Evolutionary conservation across 805 yeast species (phyloP).

Genomic region (Wickerhamomyces sydowiorum): DNA sequence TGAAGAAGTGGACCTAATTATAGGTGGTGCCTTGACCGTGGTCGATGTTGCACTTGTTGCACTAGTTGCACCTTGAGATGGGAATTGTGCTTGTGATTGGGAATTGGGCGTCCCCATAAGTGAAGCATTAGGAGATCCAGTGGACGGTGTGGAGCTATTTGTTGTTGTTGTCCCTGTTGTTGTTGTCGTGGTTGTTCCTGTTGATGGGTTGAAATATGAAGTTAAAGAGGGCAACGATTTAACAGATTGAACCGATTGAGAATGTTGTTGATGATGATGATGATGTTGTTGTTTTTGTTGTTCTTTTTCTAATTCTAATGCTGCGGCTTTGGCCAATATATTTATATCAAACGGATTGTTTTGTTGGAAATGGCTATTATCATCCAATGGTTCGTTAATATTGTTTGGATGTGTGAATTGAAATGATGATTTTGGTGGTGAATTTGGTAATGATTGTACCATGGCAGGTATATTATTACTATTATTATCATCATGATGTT

Average conservation of each 20-base stretch:
- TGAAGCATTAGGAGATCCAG: slow-evolving; percentile 10
- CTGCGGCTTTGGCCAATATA: slow-evolving; percentile 25
- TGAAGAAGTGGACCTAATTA: slow-evolving; percentile 10
- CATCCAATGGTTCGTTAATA: not conserved
- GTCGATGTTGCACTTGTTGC: slow-evolving; percentile 8
- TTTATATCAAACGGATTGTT: slow-evolving; percentile 21
- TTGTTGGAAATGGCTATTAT: not conserved
- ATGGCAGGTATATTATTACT: not conserved
- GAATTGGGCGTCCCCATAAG: slow-evolving; percentile 11
- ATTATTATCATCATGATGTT: not conserved
- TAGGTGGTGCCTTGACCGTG: slow-evolving; percentile 7
- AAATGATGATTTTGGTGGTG: slow-evolving; percentile 12
- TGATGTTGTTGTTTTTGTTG: slow-evolving; percentile 16
- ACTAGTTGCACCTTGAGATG: slow-evolving; percentile 1
- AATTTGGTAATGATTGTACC: slow-evolving; percentile 14
- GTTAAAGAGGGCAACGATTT: slow-evolving; percentile 24
- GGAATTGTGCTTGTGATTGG: slow-evolving; percentile 7
- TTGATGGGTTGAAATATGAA: slow-evolving; percentile 15
- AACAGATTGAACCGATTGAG: slow-evolving; percentile 8
- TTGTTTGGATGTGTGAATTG: slow-evolving; percentile 2
- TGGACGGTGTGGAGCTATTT: slow-evolving; percentile 3
- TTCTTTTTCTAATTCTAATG: slow-evolving; percentile 24
- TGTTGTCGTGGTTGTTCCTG: not conserved
- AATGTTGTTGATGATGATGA: too few relatives aligned
- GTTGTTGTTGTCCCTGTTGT: slow-evolving; percentile 3